Evolutionary conservation across 495 filamentous ascomycete genomes (phyloP).

Genomic region (Hypoxylon fragiforme): DNA sequence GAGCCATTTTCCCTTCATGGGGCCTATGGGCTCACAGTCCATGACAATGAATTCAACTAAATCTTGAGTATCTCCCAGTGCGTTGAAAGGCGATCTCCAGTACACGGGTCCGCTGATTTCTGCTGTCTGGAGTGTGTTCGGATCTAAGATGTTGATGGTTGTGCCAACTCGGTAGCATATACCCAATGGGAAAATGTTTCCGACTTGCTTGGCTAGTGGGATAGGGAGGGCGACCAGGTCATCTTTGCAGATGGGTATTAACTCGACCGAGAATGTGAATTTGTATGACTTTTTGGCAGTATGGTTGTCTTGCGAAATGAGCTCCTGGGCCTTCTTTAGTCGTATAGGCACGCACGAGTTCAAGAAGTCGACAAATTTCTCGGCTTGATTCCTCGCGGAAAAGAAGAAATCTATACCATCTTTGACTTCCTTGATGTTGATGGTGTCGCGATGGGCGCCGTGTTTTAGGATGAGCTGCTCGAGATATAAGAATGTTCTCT

Average conservation of each 20-base stretch:
- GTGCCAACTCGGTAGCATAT: conserved; percentile 91
- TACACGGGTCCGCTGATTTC: conserved; percentile 80
- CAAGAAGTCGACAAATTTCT: conserved; percentile 90
- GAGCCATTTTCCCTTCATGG: conserved; percentile 73
- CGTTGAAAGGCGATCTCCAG: conserved; percentile 84
- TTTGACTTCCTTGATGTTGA: conserved; percentile 94
- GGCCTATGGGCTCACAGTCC: conserved; percentile 83
- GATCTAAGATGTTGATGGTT: conserved; percentile 85
- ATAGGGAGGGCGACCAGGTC: conserved; percentile 91
- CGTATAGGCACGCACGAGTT: conserved; percentile 75
- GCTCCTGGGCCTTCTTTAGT: conserved; percentile 83
- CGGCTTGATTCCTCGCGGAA: conserved; percentile 82
- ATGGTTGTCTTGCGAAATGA: conserved; percentile 93
- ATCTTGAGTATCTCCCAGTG: conserved; percentile 81
- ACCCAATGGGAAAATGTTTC: conserved; percentile 82
- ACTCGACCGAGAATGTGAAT: conserved; percentile 80
- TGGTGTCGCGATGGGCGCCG: conserved; percentile 85
- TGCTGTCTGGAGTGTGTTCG: conserved; percentile 84
- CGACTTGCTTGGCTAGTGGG: conserved; percentile 79
- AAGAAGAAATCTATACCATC: conserved; percentile 97
- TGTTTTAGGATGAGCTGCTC: conserved; percentile 97
- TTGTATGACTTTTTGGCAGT: conserved; percentile 89
- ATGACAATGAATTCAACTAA: conserved; percentile 91
- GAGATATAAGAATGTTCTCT: conserved; percentile 93
- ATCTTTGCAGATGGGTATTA: conserved; percentile 95